phyloP scores from a whole-genome alignment of 352 stramenopile species.

The Globisporangium heterothallicum region DNA sequence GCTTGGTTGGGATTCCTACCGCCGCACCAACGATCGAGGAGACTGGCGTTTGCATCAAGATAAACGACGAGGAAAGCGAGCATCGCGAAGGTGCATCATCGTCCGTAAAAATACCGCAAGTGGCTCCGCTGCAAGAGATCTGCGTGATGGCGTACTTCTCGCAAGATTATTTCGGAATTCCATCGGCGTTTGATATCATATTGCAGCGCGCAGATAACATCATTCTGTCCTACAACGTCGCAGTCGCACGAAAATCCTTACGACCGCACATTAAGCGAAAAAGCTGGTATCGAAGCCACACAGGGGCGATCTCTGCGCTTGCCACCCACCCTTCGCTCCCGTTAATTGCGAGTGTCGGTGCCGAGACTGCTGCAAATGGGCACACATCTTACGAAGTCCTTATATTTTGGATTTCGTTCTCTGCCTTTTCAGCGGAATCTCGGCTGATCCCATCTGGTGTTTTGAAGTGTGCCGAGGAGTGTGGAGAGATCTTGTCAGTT shows the following conservation, averaged over 20 bases:
- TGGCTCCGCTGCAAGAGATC: conserved; percentile 43
- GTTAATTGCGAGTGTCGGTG: conserved; percentile 63
- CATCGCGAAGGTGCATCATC: background rate
- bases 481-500: conserved; percentile 59
- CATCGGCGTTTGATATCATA: conserved; percentile 71
- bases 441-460: conserved; percentile 75
- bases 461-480: conserved; percentile 37
- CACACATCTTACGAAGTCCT: conserved; percentile 50
- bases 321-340: conserved; percentile 71
- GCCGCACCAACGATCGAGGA: conserved; percentile 35
- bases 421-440: conserved; percentile 74
- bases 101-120: background rate
- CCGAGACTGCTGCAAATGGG: conserved; percentile 17
- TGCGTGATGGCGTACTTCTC: conserved; percentile 82
- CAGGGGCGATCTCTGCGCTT: conserved; percentile 62
- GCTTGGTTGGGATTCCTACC: conserved; percentile 34
- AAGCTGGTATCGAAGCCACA: conserved; percentile 72
- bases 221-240: conserved; percentile 67
- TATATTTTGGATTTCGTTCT: conserved; percentile 83
- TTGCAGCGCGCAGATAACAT: conserved; percentile 72
- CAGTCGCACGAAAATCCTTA: conserved; percentile 26
- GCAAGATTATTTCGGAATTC: conserved; percentile 61
- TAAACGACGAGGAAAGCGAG: conserved; percentile 50
- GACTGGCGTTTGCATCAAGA: conserved; percentile 62
- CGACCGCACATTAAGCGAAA: conserved; percentile 63